Evolutionary conservation across 2,329 filamentous ascomycete species (phyloP), one percentile per base, ranked within the genome.

Genomic region (Fonsecaea multimorphosa): DNA sequence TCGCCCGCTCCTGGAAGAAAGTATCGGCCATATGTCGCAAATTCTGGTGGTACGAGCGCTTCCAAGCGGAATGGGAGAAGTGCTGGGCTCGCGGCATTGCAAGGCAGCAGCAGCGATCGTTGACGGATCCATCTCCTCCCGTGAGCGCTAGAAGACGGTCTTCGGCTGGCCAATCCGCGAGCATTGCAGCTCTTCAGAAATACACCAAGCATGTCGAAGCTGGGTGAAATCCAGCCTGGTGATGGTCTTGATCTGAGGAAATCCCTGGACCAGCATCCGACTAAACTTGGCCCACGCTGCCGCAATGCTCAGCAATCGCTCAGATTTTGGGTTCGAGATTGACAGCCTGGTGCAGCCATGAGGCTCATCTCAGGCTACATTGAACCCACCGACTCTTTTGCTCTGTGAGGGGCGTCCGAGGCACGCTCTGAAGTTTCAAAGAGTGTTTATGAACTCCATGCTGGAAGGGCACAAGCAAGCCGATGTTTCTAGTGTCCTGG

Each of bases 1-100:
- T 53, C 9, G 31, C 64, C 6, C 61, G 64, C 24, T 56, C 60
- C 3, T 68, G 67, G 67, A 61, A 68, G 49, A 56, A 51, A 19
- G 61, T 68, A 3, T 36, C 67, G 1, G 55, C 29, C 11, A 66
- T 68, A 19, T 64, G 64, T 60, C 63, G 63, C 44, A 68, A 66
- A 40, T 68, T 68, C 29, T 68, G 64, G 63, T 68, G 67, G 67
- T 66, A 64, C 36, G 63, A 63, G 8, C 58, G 67, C 12, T 64
- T 66, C 22, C 44, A 64, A n/a, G 24, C 46, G 3, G 63, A 68
- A 22, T 64, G 63, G 63, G 57, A 66, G 31, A 24, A 55, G 12
- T 66, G 57, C 49, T 68, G 61, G 64, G 40, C 58, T n/a, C 22
- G 31, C n/a, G 49, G 32, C n/a, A 44, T 46, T 53, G 34, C 53